Conservation (phyloP, 2,329 filamentous ascomycete genomes). For the Apiospora arundinis region DNA sequence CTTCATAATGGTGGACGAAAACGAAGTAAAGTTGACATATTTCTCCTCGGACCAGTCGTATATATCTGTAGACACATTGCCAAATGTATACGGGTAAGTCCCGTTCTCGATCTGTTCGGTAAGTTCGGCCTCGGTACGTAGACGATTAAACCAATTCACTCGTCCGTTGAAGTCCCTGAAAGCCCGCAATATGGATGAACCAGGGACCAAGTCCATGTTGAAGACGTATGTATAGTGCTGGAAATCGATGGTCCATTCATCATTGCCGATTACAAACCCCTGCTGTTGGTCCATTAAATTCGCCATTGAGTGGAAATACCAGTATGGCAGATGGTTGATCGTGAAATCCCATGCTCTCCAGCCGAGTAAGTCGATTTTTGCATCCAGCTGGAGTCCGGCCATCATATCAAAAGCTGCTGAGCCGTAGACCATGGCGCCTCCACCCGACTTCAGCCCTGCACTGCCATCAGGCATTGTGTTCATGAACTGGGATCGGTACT, state of each 20-base stretch:
- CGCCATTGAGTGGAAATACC: background rate
- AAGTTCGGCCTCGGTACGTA: background rate
- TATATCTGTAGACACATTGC: background rate
- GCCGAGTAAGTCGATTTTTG: background rate
- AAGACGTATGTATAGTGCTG: background rate
- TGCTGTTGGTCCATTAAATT: background rate
- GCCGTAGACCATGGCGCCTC: conserved; percentile 13
- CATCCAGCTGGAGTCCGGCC: background rate
- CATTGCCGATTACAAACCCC: background rate
- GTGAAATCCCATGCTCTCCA: background rate
- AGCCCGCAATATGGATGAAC: background rate
- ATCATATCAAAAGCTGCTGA: background rate
- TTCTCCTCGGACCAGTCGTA: background rate
- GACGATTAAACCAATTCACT: background rate
- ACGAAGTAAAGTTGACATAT: background rate
- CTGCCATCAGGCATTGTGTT: background rate
- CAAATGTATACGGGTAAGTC: too few species aligned
- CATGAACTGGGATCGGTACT: background rate
- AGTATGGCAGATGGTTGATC: background rate
- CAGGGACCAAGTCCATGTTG: background rate
- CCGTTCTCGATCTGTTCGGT: too few species aligned
- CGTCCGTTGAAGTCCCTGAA: background rate
- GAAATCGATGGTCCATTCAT: background rate
- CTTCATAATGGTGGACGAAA: background rate
- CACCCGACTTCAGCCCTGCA: background rate